Evolutionary conservation across 2,329 filamentous ascomycete species (phyloP), one percentile per base, ranked within the genome.

Genomic region (Penicillium sp.): DNA sequence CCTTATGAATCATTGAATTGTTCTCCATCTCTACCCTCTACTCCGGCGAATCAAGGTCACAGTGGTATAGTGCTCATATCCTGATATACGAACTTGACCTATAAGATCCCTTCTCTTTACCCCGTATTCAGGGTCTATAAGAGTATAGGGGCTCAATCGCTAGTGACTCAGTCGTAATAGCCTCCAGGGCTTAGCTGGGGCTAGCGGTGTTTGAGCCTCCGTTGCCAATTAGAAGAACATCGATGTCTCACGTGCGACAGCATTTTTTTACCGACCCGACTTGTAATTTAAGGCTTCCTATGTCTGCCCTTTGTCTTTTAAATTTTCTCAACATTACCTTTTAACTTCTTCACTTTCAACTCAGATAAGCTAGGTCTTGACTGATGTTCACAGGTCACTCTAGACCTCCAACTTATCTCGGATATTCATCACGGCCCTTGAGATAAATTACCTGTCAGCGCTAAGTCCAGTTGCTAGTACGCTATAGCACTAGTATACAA

Each of bases 31-130:
- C 19, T 44, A 37, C 19, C 59, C 38, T 50, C 36, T 55, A 51
- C 55, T 62, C 17, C 19, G 33, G 12, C 38, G 17, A 38, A 49
- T 38, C 25, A 10, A 28, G n/a, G 35, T 37, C 17, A 31, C 17
- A 17, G 31, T 22, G 30, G 42, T 14, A 17, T 47, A 46, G 14
- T 11, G 9, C 19, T 47, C 8, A 47, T 35, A 36, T 26, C 10
- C 44, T 16, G 45, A 47, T 35, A 19, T 38, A 25, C 25, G n/a
- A 48, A 48, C 36, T 47, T 35, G 22, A 36, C 31, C 22, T 36
- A 16, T 22, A 6, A 31, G 50, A 40, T 56, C 50, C 35, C 46
- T 41, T 47, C 57, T 50, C 55, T 16, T 49, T 50, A 45, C 31
- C n/a, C 16, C 9, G 26, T 30, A 42, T 28, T 10, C 26, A 28